Base-by-base conservation (phyloP, 495 filamentous ascomycete genomes). In the Neurospora africana region DNA sequence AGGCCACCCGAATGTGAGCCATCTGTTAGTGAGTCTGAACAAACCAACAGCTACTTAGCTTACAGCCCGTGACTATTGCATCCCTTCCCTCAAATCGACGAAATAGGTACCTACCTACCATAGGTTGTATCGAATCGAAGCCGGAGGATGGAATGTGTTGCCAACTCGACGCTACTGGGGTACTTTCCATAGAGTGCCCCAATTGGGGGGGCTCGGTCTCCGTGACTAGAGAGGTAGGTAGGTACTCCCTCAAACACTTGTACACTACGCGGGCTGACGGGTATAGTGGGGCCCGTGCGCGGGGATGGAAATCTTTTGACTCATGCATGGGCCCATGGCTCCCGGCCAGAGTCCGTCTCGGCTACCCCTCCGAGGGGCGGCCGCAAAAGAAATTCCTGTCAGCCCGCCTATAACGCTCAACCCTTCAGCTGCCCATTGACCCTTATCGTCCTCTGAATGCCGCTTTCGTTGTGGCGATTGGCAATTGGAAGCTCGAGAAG, bases 401-500 rank as follows among this genome's bases (percentile, higher is more conserved):
- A 65, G 53, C 53, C 53, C 53, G 53, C 27, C 53, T 65, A 65
- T 65, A 65, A 65, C 53, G 27, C 27, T 61, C 53, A 65, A 65
- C 53, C 53, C 53, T 65, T 65, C 53, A 33, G 27, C 53, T 65
- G 53, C 27, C 74, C 47, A 75, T 78, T 76, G 73, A 75, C 77
- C 72, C 76, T 72, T 74, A 76, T 70, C 73, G 53, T 77, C 70
- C 70, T 72, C 78, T 78, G 78, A 47, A 79, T 79, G 78, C 74
- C 73, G 78, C 72, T 73, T 74, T 71, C 75, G 70, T 76, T 75
- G 73, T 75, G 75, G 73, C 78, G 77, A 73, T 74, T 78, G 74
- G 73, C 73, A 71, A 75, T 65, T 65, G 53, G 53, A 65, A 65
- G 73, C 70, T 72, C 75, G 69, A 75, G 72, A 79, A 74, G 73